Evolutionary conservation across 768 basidiomycete species (phyloP).

Genomic region (Macrolepiota dolichaula): DNA sequence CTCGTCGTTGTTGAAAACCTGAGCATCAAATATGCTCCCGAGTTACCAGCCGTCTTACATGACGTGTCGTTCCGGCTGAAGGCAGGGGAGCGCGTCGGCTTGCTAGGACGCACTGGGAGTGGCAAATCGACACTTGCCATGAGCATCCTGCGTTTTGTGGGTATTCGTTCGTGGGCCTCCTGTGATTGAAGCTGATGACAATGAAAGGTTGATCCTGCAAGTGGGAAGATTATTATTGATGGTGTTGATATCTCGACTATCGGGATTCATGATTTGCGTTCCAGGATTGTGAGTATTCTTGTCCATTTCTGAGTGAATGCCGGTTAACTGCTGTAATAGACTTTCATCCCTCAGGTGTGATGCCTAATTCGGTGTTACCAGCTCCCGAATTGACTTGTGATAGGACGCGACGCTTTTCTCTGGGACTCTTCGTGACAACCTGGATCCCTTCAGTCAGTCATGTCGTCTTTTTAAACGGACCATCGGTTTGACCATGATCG

Average conservation of each 20-base stretch:
- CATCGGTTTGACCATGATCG: background rate
- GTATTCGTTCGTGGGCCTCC: constrained; percentile 20
- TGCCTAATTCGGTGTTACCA: background rate
- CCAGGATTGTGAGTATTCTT: constrained; percentile 51
- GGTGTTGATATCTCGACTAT: constrained; percentile 87
- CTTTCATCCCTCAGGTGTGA: constrained; percentile 67
- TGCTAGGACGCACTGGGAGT: constrained; percentile 77
- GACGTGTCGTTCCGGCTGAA: constrained; percentile 70
- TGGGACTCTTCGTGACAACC: constrained; percentile 73
- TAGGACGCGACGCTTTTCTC: constrained; percentile 77
- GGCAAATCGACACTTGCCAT: constrained; percentile 85
- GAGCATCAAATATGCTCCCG: constrained; percentile 78
- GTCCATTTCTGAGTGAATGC: background rate
- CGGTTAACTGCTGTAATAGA: constrained; percentile 34
- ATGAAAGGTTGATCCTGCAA: constrained; percentile 68
- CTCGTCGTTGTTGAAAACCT: constrained; percentile 73
- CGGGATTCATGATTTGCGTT: constrained; percentile 83
- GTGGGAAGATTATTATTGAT: constrained; percentile 80
- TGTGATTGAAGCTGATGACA: constrained; percentile 1
- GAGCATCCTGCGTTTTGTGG: constrained; percentile 79
- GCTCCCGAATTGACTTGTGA: background rate
- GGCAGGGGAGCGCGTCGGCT: constrained; percentile 71
- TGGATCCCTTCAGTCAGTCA: constrained; percentile 67
- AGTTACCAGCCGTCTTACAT: constrained; percentile 78
- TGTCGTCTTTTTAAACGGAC: background rate